Percentiles rank a stretch among this genome's conserved stretches.
phyloP scores from a whole-genome alignment of 257 asterid species.

The Striga asiatica region DNA sequence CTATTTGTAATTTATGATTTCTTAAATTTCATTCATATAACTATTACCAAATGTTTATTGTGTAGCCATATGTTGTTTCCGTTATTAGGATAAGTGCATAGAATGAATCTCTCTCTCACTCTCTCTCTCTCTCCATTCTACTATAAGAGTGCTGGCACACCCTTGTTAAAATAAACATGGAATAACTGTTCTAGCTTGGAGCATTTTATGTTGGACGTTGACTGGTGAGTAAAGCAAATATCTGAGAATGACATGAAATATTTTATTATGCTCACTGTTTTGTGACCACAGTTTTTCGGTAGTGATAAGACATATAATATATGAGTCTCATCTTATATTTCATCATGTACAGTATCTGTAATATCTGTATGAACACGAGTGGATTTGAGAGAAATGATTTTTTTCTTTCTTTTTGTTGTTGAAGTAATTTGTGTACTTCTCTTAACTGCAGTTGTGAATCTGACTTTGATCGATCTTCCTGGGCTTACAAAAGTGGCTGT shows the following conservation, averaged over 20 bases:
- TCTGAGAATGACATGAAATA: neutral
- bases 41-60: too few relatives aligned
- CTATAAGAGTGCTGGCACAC: neutral
- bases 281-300: neutral
- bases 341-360: conserved; percentile 4
- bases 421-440: conserved; percentile 14
- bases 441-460: conserved; percentile 44
- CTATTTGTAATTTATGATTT: conserved; percentile 1
- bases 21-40: neutral
- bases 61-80: neutral
- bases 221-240: neutral
- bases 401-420: conserved; percentile 3
- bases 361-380: neutral
- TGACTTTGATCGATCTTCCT: conserved; percentile 66
- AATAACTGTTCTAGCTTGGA: neutral
- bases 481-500: conserved; percentile 62
- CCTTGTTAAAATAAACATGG: neutral
- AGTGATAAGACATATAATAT: neutral
- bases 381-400: neutral
- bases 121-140: too few relatives aligned
- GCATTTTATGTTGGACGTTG: neutral
- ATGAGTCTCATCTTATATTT: neutral
- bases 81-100: too few relatives aligned
- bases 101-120: too few relatives aligned
- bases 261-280: neutral